Conservation (phyloP, 495 filamentous ascomycete genomes). For the Aspergillus egyptiacus region DNA sequence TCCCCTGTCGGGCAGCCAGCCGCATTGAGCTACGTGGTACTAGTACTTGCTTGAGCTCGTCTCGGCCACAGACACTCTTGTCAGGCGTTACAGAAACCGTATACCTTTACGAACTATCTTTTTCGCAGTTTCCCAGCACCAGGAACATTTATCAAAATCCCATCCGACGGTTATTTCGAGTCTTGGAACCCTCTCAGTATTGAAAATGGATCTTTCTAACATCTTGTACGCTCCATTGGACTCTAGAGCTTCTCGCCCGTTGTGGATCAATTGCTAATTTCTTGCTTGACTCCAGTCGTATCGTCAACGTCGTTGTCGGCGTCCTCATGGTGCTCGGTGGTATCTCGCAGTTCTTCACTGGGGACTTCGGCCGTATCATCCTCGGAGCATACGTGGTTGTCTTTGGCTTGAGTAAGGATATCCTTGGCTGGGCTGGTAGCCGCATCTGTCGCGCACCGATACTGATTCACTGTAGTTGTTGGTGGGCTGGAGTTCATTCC, state of each 20-base stretch:
- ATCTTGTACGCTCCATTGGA: constrained; percentile 46
- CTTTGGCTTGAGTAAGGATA: constrained; percentile 74
- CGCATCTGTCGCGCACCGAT: background rate
- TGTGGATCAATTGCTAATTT: background rate
- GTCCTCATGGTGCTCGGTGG: constrained; percentile 86
- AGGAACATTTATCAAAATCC: background rate
- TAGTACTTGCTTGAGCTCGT: constrained; percentile 1
- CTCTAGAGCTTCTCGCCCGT: background rate
- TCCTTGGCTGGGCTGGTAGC: background rate
- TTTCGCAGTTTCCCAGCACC: background rate
- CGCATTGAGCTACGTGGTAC: constrained; percentile 4
- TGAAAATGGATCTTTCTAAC: constrained; percentile 52
- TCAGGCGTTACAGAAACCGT: background rate
- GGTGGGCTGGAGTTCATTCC: constrained; percentile 62
- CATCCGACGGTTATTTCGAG: background rate
- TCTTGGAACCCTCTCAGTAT: background rate
- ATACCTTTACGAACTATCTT: background rate
- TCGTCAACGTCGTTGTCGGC: constrained; percentile 87
- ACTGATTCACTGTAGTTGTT: constrained; percentile 28
- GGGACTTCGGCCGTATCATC: constrained; percentile 50
- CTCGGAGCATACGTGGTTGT: constrained; percentile 80
- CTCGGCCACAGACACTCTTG: constrained; percentile 1
- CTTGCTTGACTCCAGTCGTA: constrained; percentile 55
- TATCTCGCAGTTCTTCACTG: constrained; percentile 73
- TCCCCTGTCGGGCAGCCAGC: constrained; percentile 1